phyloP scores from a whole-genome alignment of 768 basidiomycete genomes.

The Tulasnella calospora region DNA sequence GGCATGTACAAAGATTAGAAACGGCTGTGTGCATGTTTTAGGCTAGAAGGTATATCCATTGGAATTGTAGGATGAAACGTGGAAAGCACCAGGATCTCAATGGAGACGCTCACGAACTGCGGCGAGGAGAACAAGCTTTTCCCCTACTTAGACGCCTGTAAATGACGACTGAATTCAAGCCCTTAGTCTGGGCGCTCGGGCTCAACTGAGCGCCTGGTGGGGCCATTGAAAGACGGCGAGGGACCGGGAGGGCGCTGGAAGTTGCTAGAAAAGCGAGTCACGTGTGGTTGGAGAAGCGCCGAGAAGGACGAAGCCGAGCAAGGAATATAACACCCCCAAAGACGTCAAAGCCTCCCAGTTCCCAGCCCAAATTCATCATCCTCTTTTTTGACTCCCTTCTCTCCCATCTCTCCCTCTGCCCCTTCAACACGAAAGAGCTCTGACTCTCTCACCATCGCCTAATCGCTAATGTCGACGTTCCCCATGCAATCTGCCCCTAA shows the following conservation, averaged over 20 bases:
- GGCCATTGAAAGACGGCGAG: not conserved
- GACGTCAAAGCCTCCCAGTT: not conserved
- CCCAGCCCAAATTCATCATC: not conserved
- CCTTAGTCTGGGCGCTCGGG: not conserved
- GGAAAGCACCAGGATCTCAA: not conserved
- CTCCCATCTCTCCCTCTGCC: not conserved
- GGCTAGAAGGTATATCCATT: no score
- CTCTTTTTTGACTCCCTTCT: not conserved
- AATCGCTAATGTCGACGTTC: conserved; percentile 10
- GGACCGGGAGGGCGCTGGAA: not conserved
- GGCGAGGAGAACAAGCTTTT: not conserved
- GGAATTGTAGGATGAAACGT: not conserved
- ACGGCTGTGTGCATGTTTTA: no score
- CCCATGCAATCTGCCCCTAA: conserved; percentile 18
- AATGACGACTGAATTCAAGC: not conserved
- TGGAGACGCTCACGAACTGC: not conserved
- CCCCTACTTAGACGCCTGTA: not conserved
- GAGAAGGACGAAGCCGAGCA: not conserved
- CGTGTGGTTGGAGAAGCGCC: not conserved
- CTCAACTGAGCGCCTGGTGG: not conserved
- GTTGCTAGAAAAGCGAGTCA: conserved; percentile 1
- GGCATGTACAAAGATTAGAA: no score
- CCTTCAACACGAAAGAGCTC: not conserved
- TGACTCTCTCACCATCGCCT: not conserved
- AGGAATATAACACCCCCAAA: not conserved